Base-by-base conservation (phyloP, 768 basidiomycete species). In the Panaeolus papilionaceus region DNA sequence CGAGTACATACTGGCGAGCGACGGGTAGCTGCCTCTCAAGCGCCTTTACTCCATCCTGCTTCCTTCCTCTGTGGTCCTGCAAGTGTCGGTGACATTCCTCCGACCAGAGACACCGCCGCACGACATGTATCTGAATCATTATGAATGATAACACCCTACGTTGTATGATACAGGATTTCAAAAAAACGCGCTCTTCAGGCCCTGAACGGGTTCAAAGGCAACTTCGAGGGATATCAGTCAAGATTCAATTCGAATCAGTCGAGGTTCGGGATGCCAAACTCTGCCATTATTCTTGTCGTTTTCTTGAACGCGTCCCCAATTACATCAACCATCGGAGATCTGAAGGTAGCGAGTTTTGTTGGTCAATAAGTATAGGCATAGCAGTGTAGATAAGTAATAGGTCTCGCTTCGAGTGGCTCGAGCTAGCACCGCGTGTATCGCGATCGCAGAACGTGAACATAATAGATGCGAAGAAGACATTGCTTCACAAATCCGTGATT, bases 51-150 rank as follows among this genome's bases (percentile, higher is more conserved):
- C 40, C 11, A 11, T 49, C 9, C 47, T 49, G n/a, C n/a, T 23
- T 49, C n/a, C n/a, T 6, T 20, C 20, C 47, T 49, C 47, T 26
- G n/a, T 20, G 16, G 47, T 18, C 47, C 20, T 23, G 12, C 47
- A 23, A 23, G 47, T 47, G 18, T 16, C 14, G 26, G 12, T 58
- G 28, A 58, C 47, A 23, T 58, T 37, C 54, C 12, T 28, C 26
- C 33, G 14, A 28, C 54, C 54, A 2, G 28, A 58, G 28, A 28
- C 54, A 49, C 20, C 4, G 3, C 54, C 28, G 6, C 47, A 9
- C 14, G n/a, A 45, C 23, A 66, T 44, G 26, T 54, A 65, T 65
- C 39, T 44, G 26, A 39, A 65, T 65, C 39, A 26, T 49, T 65
- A 61, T 61, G 39, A 54, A 39, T 54, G 12, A 47, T 47, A 16